Evolutionary conservation across 768 basidiomycete species (phyloP), one percentile per base, ranked within the genome.

Genomic region (Cantharellus cinnabarinus): DNA sequence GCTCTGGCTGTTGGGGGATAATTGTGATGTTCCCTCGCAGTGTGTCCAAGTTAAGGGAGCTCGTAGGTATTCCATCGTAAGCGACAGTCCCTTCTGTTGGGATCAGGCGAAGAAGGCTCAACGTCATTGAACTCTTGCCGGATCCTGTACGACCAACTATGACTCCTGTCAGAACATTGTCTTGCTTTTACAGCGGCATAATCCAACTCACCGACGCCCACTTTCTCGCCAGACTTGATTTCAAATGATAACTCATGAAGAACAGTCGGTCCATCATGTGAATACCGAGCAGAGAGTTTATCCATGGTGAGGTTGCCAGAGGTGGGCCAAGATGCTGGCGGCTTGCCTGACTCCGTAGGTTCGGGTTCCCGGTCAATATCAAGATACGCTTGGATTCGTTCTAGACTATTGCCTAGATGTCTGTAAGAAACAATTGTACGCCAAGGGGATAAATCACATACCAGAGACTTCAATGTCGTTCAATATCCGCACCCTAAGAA

Each of bases 241-340:
- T 73, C 76, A 10, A 85, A 68, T 14, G 75, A 72, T 65, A 85
- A 75, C 4, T 80, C 76, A 4, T 80, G 75, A 4, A 85, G 71
- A 0, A 84, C 79, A n/a, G 72, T 67, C 1, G 80, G 80, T 1
- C 79, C 79, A 60, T 78, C 77, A 2, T 58, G 42, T 34, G 74
- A 74, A 62, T 78, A 78, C 48, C 71, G 68, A 0, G 80, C 80
- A 7, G 72, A 75, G 3, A 81, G 68, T 40, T 75, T 71, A 61
- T 81, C 75, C 1, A 79, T 75, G 2, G 67, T 64, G n/a, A 81
- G 68, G 7, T 72, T 68, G 0, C 80, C 80, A 38, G 75, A 76
- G 1, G 79, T 71, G 3, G 80, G 80, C 80, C 80, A 82, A 59
- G 79, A 76, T 0, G 80, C 80, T 3, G 80, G 79, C 2, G 80